phyloP scores from a whole-genome alignment of 768 basidiomycete species.

The Panaeolus papilionaceus region DNA sequence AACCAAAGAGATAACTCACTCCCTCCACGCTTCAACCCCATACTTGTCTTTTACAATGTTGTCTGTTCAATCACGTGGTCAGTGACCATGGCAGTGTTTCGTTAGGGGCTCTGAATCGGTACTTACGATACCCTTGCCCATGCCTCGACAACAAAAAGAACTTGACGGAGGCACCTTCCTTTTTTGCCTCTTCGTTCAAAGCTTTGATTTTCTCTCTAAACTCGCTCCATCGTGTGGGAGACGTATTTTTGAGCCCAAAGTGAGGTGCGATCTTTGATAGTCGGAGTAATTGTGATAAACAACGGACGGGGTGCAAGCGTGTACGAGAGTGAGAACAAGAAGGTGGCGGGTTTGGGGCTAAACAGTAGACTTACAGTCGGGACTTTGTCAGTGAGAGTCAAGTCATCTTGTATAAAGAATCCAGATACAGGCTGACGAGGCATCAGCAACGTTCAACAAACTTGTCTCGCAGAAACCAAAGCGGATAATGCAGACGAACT shows the following conservation, averaged over 20 bases:
- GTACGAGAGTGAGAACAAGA: background rate
- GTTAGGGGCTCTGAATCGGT: background rate
- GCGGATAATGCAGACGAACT: conserved; percentile 35
- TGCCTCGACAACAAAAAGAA: conserved; percentile 72
- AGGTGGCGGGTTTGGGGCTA: conserved; percentile 20
- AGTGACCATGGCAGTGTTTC: background rate
- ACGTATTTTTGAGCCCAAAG: conserved; percentile 30
- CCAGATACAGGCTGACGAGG: conserved; percentile 26
- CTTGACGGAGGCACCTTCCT: conserved; percentile 54
- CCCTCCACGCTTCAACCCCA: conserved; percentile 62
- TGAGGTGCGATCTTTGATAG: conserved; percentile 27
- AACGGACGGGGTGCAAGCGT: background rate
- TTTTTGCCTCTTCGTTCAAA: conserved; percentile 51
- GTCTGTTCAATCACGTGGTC: conserved; percentile 45
- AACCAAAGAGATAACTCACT: conserved; percentile 41
- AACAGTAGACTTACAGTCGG: background rate
- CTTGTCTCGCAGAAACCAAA: too few species aligned
- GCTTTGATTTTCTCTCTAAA: conserved; percentile 40
- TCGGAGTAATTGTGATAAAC: background rate
- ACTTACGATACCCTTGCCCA: conserved; percentile 76
- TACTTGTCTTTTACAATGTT: conserved; percentile 71
- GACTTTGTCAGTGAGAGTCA: background rate
- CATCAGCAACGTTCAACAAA: background rate
- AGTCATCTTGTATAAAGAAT: conserved; percentile 30
- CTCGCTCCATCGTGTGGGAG: conserved; percentile 25